These are phyloP conservation scores for Candida boleticola DNA, from an alignment of 805 yeast species.

Conservation along the genomic window DNA sequence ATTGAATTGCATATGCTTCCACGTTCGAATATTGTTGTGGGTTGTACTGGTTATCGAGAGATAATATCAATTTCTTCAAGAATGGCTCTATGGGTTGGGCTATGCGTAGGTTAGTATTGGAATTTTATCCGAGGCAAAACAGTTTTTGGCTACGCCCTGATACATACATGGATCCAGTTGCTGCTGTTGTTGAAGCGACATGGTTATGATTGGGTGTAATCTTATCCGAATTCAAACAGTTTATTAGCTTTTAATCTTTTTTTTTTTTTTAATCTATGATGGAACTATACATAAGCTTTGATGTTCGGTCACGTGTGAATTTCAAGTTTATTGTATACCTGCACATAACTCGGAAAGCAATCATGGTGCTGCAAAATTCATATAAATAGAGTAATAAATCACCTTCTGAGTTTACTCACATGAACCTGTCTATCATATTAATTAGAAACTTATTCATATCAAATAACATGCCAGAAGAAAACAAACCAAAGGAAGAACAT, in stretches of 20 bases:
- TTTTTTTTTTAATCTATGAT: no score
- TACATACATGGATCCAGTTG: conserved; percentile 25
- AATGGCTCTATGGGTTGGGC: conserved; percentile 42
- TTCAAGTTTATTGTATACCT: no score
- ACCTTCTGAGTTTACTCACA: no score
- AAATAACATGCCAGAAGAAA: conserved; percentile 9
- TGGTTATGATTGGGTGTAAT: background rate
- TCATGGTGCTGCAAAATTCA: background rate
- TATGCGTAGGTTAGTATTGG: conserved; percentile 11
- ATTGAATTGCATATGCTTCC: conserved; percentile 42
- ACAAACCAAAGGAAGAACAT: conserved; percentile 8
- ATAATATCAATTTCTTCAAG: conserved; percentile 30
- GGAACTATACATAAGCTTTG: no score
- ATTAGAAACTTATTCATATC: no score
- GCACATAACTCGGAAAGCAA: no score
- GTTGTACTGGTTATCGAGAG: conserved; percentile 36
- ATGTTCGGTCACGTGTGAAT: no score
- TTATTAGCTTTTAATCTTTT: no score
- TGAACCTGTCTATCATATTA: no score
- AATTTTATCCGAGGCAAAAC: conserved; percentile 5
- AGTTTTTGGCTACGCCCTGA: no score
- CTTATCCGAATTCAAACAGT: no score
- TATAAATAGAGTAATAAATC: background rate
- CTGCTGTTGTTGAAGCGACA: conserved; percentile 2
- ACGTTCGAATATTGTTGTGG: conserved; percentile 27